Evolutionary conservation across 2,329 filamentous ascomycete genomes (phyloP), one percentile per base, ranked within the genome.

Genomic region (Paramyrothecium sp.): DNA sequence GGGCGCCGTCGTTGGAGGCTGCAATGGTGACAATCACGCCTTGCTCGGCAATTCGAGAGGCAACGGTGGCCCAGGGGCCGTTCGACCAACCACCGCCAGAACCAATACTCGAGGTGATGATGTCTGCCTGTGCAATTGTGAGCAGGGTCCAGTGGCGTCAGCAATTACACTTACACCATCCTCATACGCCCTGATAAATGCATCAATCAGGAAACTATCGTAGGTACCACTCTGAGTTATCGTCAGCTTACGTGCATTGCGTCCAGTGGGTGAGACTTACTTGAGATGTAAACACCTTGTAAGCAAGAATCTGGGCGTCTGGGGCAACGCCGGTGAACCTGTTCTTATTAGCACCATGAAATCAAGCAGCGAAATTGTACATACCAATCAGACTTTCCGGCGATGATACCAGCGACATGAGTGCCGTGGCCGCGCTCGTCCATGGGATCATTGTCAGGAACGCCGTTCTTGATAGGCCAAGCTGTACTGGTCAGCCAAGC

Each of bases 11-110:
- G 54, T 81, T 81, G 23, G 78, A 78, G 10, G 73, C 76, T 0
- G 77, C 71, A 22, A 80, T 72, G 7, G 75, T 74, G 33, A 78
- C 71, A 13, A 77, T 71, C 7, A 79, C 70, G 5, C 78, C 77
- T 8, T 74, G 67, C 8, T 78, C 73, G 12, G 73, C 71, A 48
- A 74, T 66, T n/a, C 67, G 61, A 12, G 67, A 67, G 23, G 69
- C 68, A 2, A 74, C 63, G 2, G 65, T 61, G 3, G 69, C 70
- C 71, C 67, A 73, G 10, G 71, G 69, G 41, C 70, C 54, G 52
- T 58, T 56, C 3, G 53, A 53, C 59, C 64, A 71, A 17, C 74
- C 74, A 20, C 63, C 62, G 3, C 65, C 53, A 3, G 56, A 53
- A 0, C 71, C 70, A 22, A 73, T 67, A 44, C 65, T 69, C 13